These are phyloP conservation scores for Colletotrichum sansevieriae DNA, from an alignment of 2,329 filamentous ascomycete species.

Conservation along the genomic window DNA sequence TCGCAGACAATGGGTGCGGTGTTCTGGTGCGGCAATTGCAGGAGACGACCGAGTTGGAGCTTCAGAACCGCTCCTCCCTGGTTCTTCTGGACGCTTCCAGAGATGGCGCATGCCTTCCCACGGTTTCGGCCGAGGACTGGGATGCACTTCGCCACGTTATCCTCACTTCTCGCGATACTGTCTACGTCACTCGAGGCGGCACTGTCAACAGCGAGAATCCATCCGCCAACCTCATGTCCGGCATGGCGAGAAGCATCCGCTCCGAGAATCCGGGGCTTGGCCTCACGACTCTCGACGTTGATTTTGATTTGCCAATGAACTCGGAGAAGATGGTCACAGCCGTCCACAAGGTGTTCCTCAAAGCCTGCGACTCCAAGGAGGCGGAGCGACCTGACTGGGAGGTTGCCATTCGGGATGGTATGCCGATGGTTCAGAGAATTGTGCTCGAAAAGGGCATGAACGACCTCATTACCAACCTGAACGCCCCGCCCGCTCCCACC, in stretches of 20 bases:
- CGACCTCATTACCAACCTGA: background rate
- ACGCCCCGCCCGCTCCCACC: background rate
- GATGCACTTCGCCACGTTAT: background rate
- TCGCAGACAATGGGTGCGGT: too few species aligned
- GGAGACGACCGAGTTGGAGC: background rate
- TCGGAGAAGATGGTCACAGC: background rate
- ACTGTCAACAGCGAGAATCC: background rate
- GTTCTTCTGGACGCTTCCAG: background rate
- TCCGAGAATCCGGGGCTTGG: constrained; percentile 4
- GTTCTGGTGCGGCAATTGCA: background rate
- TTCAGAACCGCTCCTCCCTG: background rate
- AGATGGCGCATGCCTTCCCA: constrained; percentile 17
- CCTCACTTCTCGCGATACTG: background rate
- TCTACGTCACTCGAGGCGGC: constrained; percentile 1
- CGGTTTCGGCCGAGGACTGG: constrained; percentile 6
- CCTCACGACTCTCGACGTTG: background rate
- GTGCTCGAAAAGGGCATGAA: background rate
- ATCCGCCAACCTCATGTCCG: background rate
- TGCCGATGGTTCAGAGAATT: background rate
- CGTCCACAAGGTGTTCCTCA: background rate
- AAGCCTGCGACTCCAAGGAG: background rate
- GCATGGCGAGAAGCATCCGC: background rate
- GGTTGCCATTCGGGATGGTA: background rate
- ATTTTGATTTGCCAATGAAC: background rate
- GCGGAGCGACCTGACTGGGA: constrained; percentile 8